Base-by-base conservation (phyloP, 1,284 basidiomycete genomes). In the Cystobasidium slooffiae region DNA sequence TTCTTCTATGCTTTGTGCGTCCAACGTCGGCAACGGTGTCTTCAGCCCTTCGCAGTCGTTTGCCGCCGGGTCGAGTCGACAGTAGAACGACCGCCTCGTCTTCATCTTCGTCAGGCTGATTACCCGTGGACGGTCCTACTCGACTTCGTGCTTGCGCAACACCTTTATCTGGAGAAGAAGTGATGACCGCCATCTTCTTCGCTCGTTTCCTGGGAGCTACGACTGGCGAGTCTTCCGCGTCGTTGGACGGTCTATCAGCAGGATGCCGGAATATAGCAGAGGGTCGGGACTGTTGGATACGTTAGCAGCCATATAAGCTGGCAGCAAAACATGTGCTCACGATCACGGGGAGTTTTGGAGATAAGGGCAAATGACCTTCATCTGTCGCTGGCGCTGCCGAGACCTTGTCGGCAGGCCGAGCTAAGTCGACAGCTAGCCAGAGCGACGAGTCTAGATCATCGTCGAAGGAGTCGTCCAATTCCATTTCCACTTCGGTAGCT, bases 381-480 rank as follows among this genome's bases (percentile, higher is more conserved):
- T 49, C 61, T 14, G 41, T n/a, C 47, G 20, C 46, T 37, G 44
- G n/a, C 3, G 14, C 24, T 24, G n/a, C n/a, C 5, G 61, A 44
- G 5, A 12, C 9, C n/a, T 10, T 22, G 7, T 14, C 43, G 7
- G 16, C 31, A 12, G 43, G 9, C 20, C 37, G 44, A 46, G n/a
- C 44, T 44, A 63, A 24, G n/a, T 63, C 61, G 12, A 46, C 20
- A 6, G 61, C 61, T 10, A 63, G 61, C 43, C 43, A 46, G 16
- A 22, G 43, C 37, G 61, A 63, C 12, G 46, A 49, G 24, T 63
- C 61, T 12, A 63, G 46, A 39, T 56, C 44, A 49, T 75, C 70
- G 47, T 72, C 72, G 49, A 65, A 59, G 9, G 56, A 59, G n/a
- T 59, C 56, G 16, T 59, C 56, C 56, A 59, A 18, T 4, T 59